Evolutionary conservation across 495 filamentous ascomycete species (phyloP).

Genomic region (Hyaloscypha bicolor): DNA sequence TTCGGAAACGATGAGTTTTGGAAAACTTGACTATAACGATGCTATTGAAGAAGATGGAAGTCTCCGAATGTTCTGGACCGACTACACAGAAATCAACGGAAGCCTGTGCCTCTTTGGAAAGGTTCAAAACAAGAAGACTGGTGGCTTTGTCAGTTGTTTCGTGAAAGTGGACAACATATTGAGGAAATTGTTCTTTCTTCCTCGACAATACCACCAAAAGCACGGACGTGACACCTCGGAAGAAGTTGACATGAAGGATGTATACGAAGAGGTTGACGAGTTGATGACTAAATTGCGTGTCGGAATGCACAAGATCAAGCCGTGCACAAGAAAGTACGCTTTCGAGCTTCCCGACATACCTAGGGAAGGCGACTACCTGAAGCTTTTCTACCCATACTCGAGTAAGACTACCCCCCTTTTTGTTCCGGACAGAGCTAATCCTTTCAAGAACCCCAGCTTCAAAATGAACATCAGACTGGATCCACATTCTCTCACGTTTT

Average conservation of each 20-base stretch:
- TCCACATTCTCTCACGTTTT: conserved; percentile 96
- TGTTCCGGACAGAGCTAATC: conserved; percentile 8
- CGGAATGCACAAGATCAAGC: conserved; percentile 89
- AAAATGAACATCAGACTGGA: conserved; percentile 67
- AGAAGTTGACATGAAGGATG: conserved; percentile 84
- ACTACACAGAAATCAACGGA: conserved; percentile 93
- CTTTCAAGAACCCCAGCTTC: conserved; percentile 54
- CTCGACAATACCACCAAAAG: conserved; percentile 63
- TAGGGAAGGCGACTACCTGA: conserved; percentile 87
- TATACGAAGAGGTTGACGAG: conserved; percentile 82
- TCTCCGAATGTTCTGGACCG: conserved; percentile 93
- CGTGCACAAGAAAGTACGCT: conserved; percentile 87
- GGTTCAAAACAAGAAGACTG: conserved; percentile 85
- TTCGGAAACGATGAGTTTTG: conserved; percentile 62
- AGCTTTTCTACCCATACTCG: conserved; percentile 91
- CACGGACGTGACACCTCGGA: conserved; percentile 71
- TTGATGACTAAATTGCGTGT: conserved; percentile 85
- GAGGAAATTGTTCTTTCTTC: conserved; percentile 91
- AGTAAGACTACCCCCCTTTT: conserved; percentile 30
- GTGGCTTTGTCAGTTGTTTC: conserved; percentile 84
- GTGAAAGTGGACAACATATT: conserved; percentile 95
- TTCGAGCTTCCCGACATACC: conserved; percentile 90
- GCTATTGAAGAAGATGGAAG: conserved; percentile 90
- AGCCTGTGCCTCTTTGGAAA: conserved; percentile 95
- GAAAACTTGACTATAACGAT: conserved; percentile 79